Evolutionary conservation across 768 basidiomycete genomes (phyloP), one percentile per base, ranked within the genome.

Genomic region (Leccinum truebloodii): DNA sequence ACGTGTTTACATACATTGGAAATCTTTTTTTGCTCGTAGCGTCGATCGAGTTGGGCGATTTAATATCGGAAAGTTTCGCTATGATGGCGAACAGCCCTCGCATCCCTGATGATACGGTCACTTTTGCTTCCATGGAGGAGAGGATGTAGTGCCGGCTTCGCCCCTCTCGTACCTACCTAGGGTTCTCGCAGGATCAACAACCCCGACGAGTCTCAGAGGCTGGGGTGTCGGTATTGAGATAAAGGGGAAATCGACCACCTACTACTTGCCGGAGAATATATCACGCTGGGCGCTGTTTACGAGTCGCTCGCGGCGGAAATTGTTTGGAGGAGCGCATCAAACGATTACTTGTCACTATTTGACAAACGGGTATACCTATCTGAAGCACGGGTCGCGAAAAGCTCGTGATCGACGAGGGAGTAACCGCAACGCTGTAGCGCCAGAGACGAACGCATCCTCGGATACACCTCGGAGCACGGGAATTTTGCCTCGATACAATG

Each of bases 1-100:
- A 44, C 32, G 48, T 50, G 50, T 55, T 52, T 54, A 18, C 59
- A 50, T 30, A 18, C 59, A 49, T 28, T 60, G 26, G 30, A 54
- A 57, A 48, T 51, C 61, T 57, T 32, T 52, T 46, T 14, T 32
- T 54, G 44, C 52, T 48, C 54, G 62, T 55, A 50, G 64, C 63
- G 66, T 63, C 69, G 70, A 71, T 73, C 71, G 71, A 62, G 55
- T 59, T 60, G 58, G 58, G 64, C 59, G 44, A 62, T 71, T 63
- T 63, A 58, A 68, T 71, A 52, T 65, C 63, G 62, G 58, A 63
- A 61, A 35, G 62, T 52, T 59, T 61, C 48, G n/a, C 58, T 61
- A 50, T 39, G 57, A 58, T 58, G 39, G 44, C 24, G 52, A 62
- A 60, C 46, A 51, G 46, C 62, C 58, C 58, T 54, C 56, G 50